phyloP scores from a whole-genome alignment of 352 stramenopile genomes.

The Pythium aphanidermatum region DNA sequence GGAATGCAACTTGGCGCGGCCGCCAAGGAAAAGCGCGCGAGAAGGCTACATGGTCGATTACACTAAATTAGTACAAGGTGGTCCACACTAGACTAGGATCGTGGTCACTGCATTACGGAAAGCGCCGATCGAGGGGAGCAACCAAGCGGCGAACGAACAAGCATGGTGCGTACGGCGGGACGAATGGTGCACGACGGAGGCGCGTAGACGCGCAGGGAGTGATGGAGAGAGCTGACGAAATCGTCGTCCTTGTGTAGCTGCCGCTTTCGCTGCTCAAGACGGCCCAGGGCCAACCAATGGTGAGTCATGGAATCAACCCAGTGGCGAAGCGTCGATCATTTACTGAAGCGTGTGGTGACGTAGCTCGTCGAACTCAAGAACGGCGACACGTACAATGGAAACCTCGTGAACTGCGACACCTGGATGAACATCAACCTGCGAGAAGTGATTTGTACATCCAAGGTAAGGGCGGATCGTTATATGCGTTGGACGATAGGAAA shows the following conservation, averaged over 20 bases:
- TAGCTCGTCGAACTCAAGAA: constrained; percentile 99
- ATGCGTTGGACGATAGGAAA: neutral
- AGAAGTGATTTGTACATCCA: constrained; percentile 98
- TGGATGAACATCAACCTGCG: constrained; percentile 99
- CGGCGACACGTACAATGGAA: constrained; percentile 97
- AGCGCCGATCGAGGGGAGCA: constrained; percentile 11
- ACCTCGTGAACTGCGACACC: constrained; percentile 95
- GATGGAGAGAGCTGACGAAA: neutral
- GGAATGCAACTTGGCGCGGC: no score
- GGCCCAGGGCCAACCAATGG: constrained; percentile 92
- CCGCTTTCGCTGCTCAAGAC: constrained; percentile 95
- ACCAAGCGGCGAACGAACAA: neutral
- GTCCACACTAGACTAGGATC: constrained; percentile 16
- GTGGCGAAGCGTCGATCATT: neutral
- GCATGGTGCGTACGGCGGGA: constrained; percentile 14
- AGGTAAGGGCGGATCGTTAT: constrained; percentile 28
- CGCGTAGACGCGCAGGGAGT: neutral
- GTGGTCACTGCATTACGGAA: constrained; percentile 4
- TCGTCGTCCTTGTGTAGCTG: constrained; percentile 56
- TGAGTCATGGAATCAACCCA: constrained; percentile 16
- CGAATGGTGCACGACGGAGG: no score
- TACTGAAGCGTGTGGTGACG: neutral
- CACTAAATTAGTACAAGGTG: constrained; percentile 13
- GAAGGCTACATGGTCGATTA: no score
- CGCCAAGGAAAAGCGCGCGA: constrained; percentile 16